Evolutionary conservation across 345 rosid species (phyloP).

Genomic region (Acer yangbiense): DNA sequence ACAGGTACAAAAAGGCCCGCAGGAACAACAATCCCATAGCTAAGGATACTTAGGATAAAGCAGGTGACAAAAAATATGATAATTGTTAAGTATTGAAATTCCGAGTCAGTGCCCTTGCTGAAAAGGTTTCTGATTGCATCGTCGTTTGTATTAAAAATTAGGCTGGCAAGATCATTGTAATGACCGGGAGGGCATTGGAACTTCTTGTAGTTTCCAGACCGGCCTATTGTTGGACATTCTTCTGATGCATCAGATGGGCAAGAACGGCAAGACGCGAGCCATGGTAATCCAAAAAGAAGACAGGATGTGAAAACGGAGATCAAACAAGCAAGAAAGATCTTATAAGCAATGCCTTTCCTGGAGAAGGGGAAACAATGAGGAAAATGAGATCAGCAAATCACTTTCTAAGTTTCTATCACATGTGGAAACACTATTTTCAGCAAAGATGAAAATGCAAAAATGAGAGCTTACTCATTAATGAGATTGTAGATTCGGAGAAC

Average conservation of each 20-base stretch:
- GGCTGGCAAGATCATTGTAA: constrained; percentile 95
- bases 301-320: constrained; percentile 81
- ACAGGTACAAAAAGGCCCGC: constrained; percentile 92
- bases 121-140: constrained; percentile 90
- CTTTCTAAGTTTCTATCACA: constrained; percentile 8
- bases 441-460: constrained; percentile 13
- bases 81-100: constrained; percentile 70
- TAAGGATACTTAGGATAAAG: constrained; percentile 70
- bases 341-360: constrained; percentile 71
- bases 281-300: constrained; percentile 91
- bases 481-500: constrained; percentile 70
- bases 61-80: constrained; percentile 74
- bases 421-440: constrained; percentile 1
- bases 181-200: constrained; percentile 81
- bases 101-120: constrained; percentile 77
- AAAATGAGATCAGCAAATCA: constrained; percentile 12
- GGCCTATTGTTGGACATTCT: constrained; percentile 90
- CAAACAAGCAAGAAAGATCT: constrained; percentile 59
- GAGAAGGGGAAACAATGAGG: constrained; percentile 23
- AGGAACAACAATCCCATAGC: constrained; percentile 88
- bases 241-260: constrained; percentile 72
- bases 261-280: constrained; percentile 77
- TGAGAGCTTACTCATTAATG: constrained; percentile 68
- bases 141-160: constrained; percentile 89
- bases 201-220: constrained; percentile 93